Percentiles rank a stretch among this genome's conserved stretches.
These are phyloP conservation scores for Hypoxylon sp. DNA, from an alignment of 2,329 filamentous ascomycete species.

Conservation along the genomic window DNA sequence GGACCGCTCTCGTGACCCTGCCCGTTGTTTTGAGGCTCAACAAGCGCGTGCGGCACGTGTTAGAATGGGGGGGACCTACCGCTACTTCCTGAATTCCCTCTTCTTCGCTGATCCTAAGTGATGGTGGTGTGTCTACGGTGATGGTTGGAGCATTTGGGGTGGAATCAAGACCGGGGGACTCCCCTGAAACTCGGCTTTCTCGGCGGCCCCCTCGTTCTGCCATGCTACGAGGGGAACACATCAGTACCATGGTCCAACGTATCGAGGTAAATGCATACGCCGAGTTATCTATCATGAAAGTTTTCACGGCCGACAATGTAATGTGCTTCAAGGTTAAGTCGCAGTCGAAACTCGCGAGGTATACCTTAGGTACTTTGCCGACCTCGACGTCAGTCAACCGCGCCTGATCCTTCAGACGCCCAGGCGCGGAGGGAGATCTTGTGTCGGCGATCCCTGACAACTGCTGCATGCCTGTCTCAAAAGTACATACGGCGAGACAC, in stretches of 20 bases:
- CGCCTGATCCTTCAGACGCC: constrained; percentile 21
- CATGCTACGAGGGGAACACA: constrained; percentile 22
- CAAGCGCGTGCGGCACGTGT: constrained; percentile 40
- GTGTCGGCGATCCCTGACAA: constrained; percentile 32
- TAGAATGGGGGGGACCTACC: constrained; percentile 7
- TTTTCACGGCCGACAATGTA: constrained; percentile 5
- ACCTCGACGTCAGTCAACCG: constrained; percentile 34
- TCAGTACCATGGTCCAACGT: constrained; percentile 15
- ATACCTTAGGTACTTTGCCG: constrained; percentile 21
- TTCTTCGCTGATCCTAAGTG: constrained; percentile 19
- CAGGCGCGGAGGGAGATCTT: constrained; percentile 39
- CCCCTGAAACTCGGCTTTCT: constrained; percentile 31
- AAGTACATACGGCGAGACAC: constrained; percentile 15
- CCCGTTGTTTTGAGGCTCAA: constrained; percentile 38
- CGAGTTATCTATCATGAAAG: constrained; percentile 10
- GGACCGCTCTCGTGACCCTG: constrained; percentile 16
- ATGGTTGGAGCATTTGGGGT: constrained; percentile 40
- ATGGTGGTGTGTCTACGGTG: constrained; percentile 30
- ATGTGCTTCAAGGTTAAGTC: background rate
- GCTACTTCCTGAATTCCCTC: constrained; percentile 12
- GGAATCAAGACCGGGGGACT: constrained; percentile 29
- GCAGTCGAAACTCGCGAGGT: constrained; percentile 14
- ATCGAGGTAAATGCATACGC: constrained; percentile 4
- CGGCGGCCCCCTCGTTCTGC: constrained; percentile 15
- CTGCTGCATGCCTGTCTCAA: constrained; percentile 15